phyloP scores from a whole-genome alignment of 1,284 basidiomycete species.

The Entoloma clypeatum region DNA sequence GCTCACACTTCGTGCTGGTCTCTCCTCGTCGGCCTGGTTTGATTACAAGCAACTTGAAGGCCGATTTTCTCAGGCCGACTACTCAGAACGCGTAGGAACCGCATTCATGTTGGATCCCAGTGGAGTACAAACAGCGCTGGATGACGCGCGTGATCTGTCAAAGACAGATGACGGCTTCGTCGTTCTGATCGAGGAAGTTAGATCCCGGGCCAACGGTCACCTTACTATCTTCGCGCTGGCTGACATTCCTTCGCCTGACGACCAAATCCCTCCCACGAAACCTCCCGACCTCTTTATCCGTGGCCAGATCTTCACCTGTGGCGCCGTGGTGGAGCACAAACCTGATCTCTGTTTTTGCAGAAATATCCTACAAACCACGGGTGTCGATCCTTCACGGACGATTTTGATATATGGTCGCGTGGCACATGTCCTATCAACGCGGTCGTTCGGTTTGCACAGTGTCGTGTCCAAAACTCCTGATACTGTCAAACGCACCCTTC shows the following conservation, averaged over 20 bases:
- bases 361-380: slow-evolving; percentile 44
- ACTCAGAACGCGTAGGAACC: slow-evolving; percentile 39
- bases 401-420: slow-evolving; percentile 61
- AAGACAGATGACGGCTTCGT: slow-evolving; percentile 43
- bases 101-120: slow-evolving; percentile 39
- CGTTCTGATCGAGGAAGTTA: slow-evolving; percentile 44
- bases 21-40: too few relatives aligned
- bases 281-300: slow-evolving; percentile 52
- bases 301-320: slow-evolving; percentile 50
- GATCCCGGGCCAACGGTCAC: slow-evolving; percentile 31
- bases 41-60: too few relatives aligned
- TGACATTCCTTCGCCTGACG: slow-evolving; percentile 55
- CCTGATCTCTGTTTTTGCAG: too few relatives aligned
- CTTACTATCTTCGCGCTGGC: slow-evolving; percentile 54
- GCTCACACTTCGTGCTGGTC: too few relatives aligned
- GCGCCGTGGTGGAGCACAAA: too few relatives aligned
- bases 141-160: slow-evolving; percentile 45
- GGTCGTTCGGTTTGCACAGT: slow-evolving; percentile 51
- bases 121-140: slow-evolving; percentile 41
- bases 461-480: slow-evolving; percentile 47
- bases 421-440: slow-evolving; percentile 53
- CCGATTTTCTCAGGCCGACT: slow-evolving; percentile 42
- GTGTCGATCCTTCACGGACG: slow-evolving; percentile 41
- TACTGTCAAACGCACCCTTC: slow-evolving; percentile 41
- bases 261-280: slow-evolving; percentile 42